These are phyloP conservation scores for Auriscalpium microsporum DNA, from an alignment of 768 basidiomycete species.

Conservation along the genomic window DNA sequence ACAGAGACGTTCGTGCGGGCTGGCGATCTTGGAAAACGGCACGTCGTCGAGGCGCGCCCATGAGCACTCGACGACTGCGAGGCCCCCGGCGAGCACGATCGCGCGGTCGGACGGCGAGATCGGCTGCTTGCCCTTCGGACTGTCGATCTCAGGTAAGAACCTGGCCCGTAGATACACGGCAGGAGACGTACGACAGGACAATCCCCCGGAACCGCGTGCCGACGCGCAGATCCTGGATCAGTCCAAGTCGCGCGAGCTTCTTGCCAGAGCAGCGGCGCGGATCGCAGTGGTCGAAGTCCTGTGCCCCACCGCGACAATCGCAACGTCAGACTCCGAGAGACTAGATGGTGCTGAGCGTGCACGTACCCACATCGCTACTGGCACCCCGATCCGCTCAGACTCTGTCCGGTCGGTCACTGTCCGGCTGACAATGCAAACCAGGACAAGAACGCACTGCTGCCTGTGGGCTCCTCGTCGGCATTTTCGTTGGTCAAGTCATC, in stretches of 20 bases:
- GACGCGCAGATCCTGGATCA: conserved; percentile 77
- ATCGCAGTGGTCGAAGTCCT: conserved; percentile 99
- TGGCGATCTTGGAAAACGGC: conserved; percentile 88
- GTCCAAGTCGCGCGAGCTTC: conserved; percentile 76
- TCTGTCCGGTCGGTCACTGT: conserved; percentile 3
- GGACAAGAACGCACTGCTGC: not conserved
- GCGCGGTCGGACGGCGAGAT: conserved; percentile 82
- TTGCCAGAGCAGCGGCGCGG: conserved; percentile 84
- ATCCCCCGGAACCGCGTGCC: conserved; percentile 85
- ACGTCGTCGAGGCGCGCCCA: conserved; percentile 96
- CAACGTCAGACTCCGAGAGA: not conserved
- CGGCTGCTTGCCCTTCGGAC: conserved; percentile 74
- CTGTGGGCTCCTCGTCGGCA: conserved; percentile 4
- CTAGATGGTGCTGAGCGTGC: not conserved
- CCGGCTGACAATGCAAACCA: not conserved
- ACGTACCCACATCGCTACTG: conserved; percentile 95
- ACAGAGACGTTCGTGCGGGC: conserved; percentile 88
- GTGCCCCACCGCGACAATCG: not conserved
- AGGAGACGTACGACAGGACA: conserved; percentile 74
- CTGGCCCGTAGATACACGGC: no score
- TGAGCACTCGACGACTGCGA: conserved; percentile 98
- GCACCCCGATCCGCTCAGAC: conserved; percentile 36
- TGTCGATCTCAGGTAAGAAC: conserved; percentile 21
- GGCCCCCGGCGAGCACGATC: conserved; percentile 60
- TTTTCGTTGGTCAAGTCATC: conserved; percentile 34